Conservation (phyloP, 768 basidiomycete species). For the Leucosporidium yakuticum region DNA sequence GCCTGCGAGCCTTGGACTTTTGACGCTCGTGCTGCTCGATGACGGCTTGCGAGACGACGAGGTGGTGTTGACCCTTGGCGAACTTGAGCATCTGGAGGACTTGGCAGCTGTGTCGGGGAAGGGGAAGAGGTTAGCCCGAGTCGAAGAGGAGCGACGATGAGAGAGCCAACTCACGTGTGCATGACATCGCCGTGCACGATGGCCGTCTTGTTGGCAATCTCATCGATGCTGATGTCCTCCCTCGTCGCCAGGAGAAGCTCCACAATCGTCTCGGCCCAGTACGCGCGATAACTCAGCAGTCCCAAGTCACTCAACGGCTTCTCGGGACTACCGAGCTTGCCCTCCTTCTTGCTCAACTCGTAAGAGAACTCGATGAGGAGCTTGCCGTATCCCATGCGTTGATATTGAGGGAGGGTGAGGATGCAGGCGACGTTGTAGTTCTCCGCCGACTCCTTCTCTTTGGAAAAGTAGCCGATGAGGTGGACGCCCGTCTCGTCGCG, state of each 20-base stretch:
- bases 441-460: conserved; percentile 97
- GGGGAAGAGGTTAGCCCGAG: neutral
- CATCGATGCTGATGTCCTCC: conserved; percentile 83
- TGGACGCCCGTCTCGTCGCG: conserved; percentile 88
- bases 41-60: conserved; percentile 82
- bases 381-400: conserved; percentile 91
- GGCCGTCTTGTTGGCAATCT: conserved; percentile 89
- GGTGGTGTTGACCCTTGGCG: conserved; percentile 88
- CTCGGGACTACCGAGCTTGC: conserved; percentile 92
- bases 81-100: conserved; percentile 92
- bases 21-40: conserved; percentile 84
- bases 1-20: conserved; percentile 65
- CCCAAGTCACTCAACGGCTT: conserved; percentile 95
- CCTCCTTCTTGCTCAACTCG: conserved; percentile 92
- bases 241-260: conserved; percentile 73
- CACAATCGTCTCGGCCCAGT: conserved; percentile 91
- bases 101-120: conserved; percentile 65
- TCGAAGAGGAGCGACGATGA: conserved; percentile 5
- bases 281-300: conserved; percentile 83
- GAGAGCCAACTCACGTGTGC: conserved; percentile 76
- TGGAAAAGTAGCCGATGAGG: conserved; percentile 95
- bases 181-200: conserved; percentile 95
- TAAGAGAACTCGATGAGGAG: conserved; percentile 97
- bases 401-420: conserved; percentile 94
- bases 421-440: conserved; percentile 99